Evolutionary conservation across 108 stramenopile genomes (phyloP).

Genomic region (Aurantiochytrium sp.): DNA sequence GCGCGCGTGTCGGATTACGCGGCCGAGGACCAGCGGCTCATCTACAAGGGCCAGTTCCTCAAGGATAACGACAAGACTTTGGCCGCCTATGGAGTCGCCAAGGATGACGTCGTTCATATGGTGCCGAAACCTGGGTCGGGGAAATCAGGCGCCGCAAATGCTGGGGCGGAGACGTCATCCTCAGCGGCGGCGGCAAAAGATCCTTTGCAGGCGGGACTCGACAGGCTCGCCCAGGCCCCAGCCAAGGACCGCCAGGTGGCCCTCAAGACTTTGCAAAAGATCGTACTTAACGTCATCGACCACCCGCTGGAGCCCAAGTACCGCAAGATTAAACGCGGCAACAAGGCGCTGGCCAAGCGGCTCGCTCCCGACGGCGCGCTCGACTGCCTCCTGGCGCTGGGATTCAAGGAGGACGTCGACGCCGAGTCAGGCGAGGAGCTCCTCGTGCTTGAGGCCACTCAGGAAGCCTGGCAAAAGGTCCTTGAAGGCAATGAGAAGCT

Average conservation of each 20-base stretch:
- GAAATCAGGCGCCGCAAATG: not conserved
- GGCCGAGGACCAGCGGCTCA: not conserved
- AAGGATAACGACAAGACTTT: not conserved
- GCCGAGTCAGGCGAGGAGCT: not conserved
- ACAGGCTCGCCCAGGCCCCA: not conserved
- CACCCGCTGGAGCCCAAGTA: constrained; percentile 31
- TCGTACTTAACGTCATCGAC: not conserved
- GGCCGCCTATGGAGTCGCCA: not conserved
- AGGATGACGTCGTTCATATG: not conserved
- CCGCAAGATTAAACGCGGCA: not conserved
- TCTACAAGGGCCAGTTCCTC: constrained; percentile 8
- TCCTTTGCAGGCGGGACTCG: not conserved
- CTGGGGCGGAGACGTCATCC: not conserved
- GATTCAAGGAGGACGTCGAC: not conserved
- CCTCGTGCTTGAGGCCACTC: not conserved
- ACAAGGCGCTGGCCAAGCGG: not conserved
- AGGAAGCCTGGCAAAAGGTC: constrained; percentile 3
- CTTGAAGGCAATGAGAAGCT: not conserved
- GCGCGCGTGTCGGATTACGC: not conserved
- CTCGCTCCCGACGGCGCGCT: not conserved
- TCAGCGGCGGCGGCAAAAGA: not conserved
- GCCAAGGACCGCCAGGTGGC: not conserved
- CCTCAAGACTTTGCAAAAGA: not conserved
- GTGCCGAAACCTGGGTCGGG: not conserved
- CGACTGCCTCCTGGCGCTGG: not conserved